Evolutionary conservation across 768 basidiomycete genomes (phyloP), one percentile per base, ranked within the genome.

Genomic region (Leucogyrophana mollusca): DNA sequence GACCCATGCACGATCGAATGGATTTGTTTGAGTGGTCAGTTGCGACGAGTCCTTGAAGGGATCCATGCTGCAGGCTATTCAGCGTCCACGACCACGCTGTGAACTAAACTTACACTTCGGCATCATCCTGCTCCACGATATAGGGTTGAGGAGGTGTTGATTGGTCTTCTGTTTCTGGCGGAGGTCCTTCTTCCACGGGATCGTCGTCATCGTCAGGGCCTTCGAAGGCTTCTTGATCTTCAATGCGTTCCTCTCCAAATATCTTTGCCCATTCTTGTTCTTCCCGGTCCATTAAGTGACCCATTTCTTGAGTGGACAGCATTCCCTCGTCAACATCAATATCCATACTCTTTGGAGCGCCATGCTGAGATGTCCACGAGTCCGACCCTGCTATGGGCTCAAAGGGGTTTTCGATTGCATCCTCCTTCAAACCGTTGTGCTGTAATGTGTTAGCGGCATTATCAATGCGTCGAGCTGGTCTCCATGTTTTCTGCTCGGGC

Each of bases 401-500:
- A 46, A 64, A 65, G 17, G 62, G 62, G 42, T 65, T 65, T 10
- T 47, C 48, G 34, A 4, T 36, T 0, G 22, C 32, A 18, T 55
- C 54, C 16, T 18, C 25, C 18, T 67, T 58, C 27, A 60, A 60
- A 13, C 50, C 35, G 10, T 66, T 58, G 20, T 62, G 57, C 21
- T 61, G 48, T 20, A 35, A 18, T 25, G 54, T 54, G 9, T 51
- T 45, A 4, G 45, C 24, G 20, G 35, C 43, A 1, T 44, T 39
- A 20, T 46, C 42, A 24, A n/a, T 49, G 17, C 36, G 35, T 20
- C 8, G 40, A 13, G 32, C 43, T 17, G 84, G 80, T 57, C 64
- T 78, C 85, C 86, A 86, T 9, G 68, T 70, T 59, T 67, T 81
- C 61, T 73, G 77, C 44, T 72, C 54, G 27, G 75, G 66, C 36